Evolutionary conservation across 495 filamentous ascomycete species (phyloP).

Genomic region (Hypoxylon lienhwacheense): DNA sequence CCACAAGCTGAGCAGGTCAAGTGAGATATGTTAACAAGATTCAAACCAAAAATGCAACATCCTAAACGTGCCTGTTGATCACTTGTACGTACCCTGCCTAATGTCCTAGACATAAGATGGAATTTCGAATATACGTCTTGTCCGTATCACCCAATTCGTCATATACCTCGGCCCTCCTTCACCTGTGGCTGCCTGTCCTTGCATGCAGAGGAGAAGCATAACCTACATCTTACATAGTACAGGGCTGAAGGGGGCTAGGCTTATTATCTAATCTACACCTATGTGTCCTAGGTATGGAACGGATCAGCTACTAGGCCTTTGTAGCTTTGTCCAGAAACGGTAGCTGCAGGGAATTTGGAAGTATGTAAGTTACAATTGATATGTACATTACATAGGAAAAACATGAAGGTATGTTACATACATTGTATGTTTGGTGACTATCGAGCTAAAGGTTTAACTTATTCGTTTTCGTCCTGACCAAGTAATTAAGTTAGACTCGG

Average conservation of each 20-base stretch:
- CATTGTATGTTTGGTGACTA: too few species aligned
- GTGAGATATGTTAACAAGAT: constrained; percentile 34
- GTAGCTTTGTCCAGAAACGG: too few species aligned
- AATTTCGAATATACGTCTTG: constrained; percentile 10
- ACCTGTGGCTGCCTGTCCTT: constrained; percentile 2
- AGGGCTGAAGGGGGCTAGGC: too few species aligned
- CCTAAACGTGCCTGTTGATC: constrained; percentile 34
- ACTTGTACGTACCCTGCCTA: constrained; percentile 14
- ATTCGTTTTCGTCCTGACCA: constrained; percentile 3
- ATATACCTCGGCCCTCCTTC: constrained; percentile 19
- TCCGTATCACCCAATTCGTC: constrained; percentile 20
- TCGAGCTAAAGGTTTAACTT: too few species aligned
- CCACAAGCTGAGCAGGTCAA: constrained; percentile 10
- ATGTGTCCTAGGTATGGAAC: constrained; percentile 5
- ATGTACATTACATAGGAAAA: too few species aligned
- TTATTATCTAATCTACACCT: constrained; percentile 10
- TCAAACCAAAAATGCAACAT: constrained; percentile 34
- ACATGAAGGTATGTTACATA: too few species aligned
- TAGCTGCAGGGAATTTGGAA: too few species aligned
- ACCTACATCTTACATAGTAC: too few species aligned
- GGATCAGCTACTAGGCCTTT: too few species aligned
- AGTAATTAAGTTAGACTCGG: constrained; percentile 21
- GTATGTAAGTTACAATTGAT: too few species aligned
- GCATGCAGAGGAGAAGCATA: constrained; percentile 4
- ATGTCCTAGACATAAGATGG: constrained; percentile 19